Percentiles rank a stretch among this genome's conserved stretches.
Conservation (phyloP, 805 yeast genomes). For the Metschnikowia colocasiae region DNA sequence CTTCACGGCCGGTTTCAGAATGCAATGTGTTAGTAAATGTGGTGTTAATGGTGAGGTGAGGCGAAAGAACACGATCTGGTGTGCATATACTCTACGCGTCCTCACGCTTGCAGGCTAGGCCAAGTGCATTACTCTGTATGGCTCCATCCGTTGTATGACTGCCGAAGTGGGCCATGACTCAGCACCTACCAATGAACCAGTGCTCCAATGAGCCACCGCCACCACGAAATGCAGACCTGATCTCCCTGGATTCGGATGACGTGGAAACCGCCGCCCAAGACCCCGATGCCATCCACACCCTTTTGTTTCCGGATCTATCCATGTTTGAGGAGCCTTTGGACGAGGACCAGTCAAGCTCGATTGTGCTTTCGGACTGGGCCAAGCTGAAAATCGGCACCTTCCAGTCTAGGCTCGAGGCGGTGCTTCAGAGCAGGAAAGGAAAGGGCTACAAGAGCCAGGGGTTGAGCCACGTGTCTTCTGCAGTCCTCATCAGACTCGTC, state of each 20-base stretch:
- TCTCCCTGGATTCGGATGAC: too few species aligned
- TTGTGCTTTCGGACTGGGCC: slow-evolving; percentile 38
- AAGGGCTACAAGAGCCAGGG: slow-evolving; percentile 5
- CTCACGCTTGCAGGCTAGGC: not conserved
- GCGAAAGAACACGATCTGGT: not conserved
- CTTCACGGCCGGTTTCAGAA: not conserved
- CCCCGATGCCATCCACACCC: slow-evolving; percentile 1
- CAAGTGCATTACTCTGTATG: not conserved
- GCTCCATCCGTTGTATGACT: not conserved
- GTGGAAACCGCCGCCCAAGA: not conserved
- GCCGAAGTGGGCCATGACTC: not conserved
- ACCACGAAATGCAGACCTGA: too few species aligned
- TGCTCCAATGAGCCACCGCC: too few species aligned
- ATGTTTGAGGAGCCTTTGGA: slow-evolving; percentile 17
- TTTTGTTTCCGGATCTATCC: slow-evolving; percentile 25
- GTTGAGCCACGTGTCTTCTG: slow-evolving; percentile 9
- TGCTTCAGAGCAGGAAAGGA: slow-evolving; percentile 20
- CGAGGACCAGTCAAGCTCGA: slow-evolving; percentile 4
- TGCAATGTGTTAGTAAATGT: not conserved
- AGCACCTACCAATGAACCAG: too few species aligned
- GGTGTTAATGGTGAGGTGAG: not conserved
- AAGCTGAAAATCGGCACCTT: slow-evolving; percentile 44
- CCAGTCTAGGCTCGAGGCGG: slow-evolving; percentile 43
- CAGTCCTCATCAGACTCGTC: slow-evolving; percentile 32
- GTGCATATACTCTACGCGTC: slow-evolving; percentile 1